Percentiles rank a stretch among this genome's conserved stretches.
Evolutionary conservation across 2,329 filamentous ascomycete species (phyloP).

Genomic region (Fusarium buxicola): DNA sequence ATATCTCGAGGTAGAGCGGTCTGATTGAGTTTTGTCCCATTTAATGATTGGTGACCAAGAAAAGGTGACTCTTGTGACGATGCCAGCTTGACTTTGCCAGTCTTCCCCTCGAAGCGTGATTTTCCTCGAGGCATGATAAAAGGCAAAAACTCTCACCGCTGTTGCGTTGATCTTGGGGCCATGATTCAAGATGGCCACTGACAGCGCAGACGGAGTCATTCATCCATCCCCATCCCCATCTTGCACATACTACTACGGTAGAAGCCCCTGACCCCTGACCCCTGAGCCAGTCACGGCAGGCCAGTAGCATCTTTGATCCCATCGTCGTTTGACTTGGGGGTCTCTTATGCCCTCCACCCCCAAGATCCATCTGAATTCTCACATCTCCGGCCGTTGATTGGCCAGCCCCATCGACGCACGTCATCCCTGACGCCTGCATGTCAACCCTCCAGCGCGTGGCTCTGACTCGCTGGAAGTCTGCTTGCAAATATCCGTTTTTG

Average conservation of each 20-base stretch:
- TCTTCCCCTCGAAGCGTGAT: neutral
- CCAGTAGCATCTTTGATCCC: slow-evolving; percentile 23
- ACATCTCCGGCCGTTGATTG: slow-evolving; percentile 18
- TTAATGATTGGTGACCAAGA: slow-evolving; percentile 2
- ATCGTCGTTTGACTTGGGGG: slow-evolving; percentile 10
- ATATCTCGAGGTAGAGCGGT: slow-evolving; percentile 25
- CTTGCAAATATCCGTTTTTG: slow-evolving; percentile 14
- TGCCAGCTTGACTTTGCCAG: slow-evolving; percentile 1
- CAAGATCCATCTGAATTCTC: slow-evolving; percentile 15
- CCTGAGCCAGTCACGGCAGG: slow-evolving; percentile 27
- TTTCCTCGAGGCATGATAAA: neutral
- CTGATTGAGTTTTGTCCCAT: slow-evolving; percentile 22
- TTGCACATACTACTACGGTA: slow-evolving; percentile 27
- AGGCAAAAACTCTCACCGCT: slow-evolving; percentile 31
- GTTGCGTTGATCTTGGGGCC: slow-evolving; percentile 22
- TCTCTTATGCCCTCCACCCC: slow-evolving; percentile 13
- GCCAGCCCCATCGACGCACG: slow-evolving; percentile 26
- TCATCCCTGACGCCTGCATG: slow-evolving; percentile 39
- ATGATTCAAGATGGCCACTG: slow-evolving; percentile 31
- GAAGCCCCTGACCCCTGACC: slow-evolving; percentile 28
- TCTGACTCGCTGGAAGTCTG: slow-evolving; percentile 31
- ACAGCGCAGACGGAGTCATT: slow-evolving; percentile 27
- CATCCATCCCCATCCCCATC: too few relatives aligned
- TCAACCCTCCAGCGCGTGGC: slow-evolving; percentile 33
- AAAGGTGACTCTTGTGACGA: neutral